These are phyloP conservation scores for Aureobasidium sp. DNA, from an alignment of 2,329 filamentous ascomycete genomes.

Conservation along the genomic window DNA sequence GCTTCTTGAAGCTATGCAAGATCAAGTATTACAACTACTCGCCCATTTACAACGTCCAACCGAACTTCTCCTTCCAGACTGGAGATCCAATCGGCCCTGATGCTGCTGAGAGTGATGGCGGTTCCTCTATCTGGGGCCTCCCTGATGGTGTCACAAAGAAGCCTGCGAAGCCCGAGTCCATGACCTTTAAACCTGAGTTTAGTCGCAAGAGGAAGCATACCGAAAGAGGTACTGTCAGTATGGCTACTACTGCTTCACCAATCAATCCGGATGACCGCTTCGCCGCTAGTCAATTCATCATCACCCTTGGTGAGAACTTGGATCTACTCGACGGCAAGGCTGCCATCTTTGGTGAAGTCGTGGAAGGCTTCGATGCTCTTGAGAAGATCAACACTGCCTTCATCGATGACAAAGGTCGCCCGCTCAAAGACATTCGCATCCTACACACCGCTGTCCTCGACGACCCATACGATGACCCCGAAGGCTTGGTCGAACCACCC, in stretches of 20 bases:
- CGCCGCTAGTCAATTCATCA: slow-evolving; percentile 86
- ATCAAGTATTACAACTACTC: slow-evolving; percentile 99
- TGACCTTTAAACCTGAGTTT: slow-evolving; percentile 68
- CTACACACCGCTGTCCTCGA: slow-evolving; percentile 88
- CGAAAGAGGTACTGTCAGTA: slow-evolving; percentile 88
- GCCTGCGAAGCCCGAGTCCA: slow-evolving; percentile 45
- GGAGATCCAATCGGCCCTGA: slow-evolving; percentile 88
- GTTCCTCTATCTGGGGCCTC: slow-evolving; percentile 85
- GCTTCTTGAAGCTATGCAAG: slow-evolving; percentile 98
- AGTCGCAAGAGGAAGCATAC: slow-evolving; percentile 81
- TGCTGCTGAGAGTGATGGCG: slow-evolving; percentile 79
- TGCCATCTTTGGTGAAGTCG: slow-evolving; percentile 91
- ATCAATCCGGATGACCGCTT: slow-evolving; percentile 73
- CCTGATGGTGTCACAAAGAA: slow-evolving; percentile 59
- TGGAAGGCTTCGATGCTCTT: slow-evolving; percentile 88
- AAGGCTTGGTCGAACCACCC: slow-evolving; percentile 67
- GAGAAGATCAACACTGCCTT: slow-evolving; percentile 92
- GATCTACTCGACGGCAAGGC: slow-evolving; percentile 89
- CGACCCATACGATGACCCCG: slow-evolving; percentile 81
- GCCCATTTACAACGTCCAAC: slow-evolving; percentile 84
- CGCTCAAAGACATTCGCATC: slow-evolving; percentile 89
- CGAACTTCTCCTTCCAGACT: slow-evolving; percentile 92
- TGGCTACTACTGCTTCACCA: slow-evolving; percentile 79
- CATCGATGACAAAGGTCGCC: slow-evolving; percentile 75
- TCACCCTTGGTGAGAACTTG: slow-evolving; percentile 82